Evolutionary conservation across 305 asterid species (phyloP).

Genomic region (Ajuga reptans): DNA sequence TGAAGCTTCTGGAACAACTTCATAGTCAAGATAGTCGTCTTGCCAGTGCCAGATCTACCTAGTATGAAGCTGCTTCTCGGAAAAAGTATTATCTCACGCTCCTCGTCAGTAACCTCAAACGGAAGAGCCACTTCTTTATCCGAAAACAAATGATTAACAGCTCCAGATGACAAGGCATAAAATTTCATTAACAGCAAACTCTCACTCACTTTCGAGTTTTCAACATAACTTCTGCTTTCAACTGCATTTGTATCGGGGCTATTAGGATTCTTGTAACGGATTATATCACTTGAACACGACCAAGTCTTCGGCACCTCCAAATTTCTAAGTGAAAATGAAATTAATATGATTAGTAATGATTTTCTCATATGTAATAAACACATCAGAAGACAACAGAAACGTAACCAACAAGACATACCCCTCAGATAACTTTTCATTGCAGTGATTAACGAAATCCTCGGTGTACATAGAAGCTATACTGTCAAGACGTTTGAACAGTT

Average conservation of each 20-base stretch:
- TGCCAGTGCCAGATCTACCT: constrained; percentile 73
- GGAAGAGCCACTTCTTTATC: constrained; percentile 52
- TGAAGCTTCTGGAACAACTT: constrained; percentile 51
- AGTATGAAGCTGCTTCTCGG: constrained; percentile 51
- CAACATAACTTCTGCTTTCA: constrained; percentile 38
- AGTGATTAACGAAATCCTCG: constrained; percentile 42
- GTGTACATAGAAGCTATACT: constrained; percentile 51
- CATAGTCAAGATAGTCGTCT: constrained; percentile 66
- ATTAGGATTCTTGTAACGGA: constrained; percentile 35
- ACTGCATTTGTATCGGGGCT: constrained; percentile 15
- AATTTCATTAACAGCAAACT: constrained; percentile 61
- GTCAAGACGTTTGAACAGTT: constrained; percentile 43
- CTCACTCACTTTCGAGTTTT: constrained; percentile 57
- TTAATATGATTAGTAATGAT: background rate
- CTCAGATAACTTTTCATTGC: constrained; percentile 43
- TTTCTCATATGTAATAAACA: too few relatives aligned
- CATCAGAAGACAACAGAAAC: background rate
- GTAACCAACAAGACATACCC: constrained; percentile 37
- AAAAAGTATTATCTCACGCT: constrained; percentile 44
- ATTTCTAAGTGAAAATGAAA: constrained; percentile 30
- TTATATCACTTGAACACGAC: constrained; percentile 27
- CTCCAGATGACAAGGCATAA: constrained; percentile 45
- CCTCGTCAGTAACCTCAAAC: constrained; percentile 63
- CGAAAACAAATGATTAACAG: constrained; percentile 51
- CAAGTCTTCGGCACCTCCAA: constrained; percentile 61